Percentiles rank a stretch among this genome's conserved stretches.
phyloP scores from a whole-genome alignment of 78 protist species.

The Cavenderia fasciculata region DNA sequence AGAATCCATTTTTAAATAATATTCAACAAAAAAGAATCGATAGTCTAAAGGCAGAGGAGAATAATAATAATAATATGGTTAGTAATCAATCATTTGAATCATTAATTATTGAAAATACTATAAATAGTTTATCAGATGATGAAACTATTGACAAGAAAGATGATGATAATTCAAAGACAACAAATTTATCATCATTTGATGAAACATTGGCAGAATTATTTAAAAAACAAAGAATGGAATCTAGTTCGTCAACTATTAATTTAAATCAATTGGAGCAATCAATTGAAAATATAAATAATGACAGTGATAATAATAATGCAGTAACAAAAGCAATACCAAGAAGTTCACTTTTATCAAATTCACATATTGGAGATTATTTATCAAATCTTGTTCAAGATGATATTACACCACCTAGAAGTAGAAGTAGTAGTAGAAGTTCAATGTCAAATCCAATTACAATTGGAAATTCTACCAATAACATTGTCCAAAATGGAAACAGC shows the following conservation, averaged over 20 bases:
- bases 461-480: background rate
- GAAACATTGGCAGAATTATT: constrained; percentile 1
- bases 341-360: background rate
- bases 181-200: background rate
- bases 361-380: background rate
- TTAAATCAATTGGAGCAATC: no score
- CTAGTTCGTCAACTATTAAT: background rate
- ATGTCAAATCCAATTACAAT: background rate
- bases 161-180: no score
- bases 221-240: background rate
- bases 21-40: no score
- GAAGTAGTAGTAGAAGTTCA: constrained; percentile 16
- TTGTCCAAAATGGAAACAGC: no score
- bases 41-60: background rate
- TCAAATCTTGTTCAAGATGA: constrained; percentile 9
- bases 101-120: background rate
- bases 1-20: no score
- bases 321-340: constrained; percentile 20
- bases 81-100: background rate
- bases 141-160: no score
- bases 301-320: no score
- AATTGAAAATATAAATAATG: no score
- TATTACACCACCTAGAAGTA: background rate
- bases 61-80: background rate
- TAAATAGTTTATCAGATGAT: no score